Percentiles rank a stretch among this genome's conserved stretches.
These are phyloP conservation scores for Debaryomyces coudertii DNA, from an alignment of 1,139 yeast species.

Conservation along the genomic window DNA sequence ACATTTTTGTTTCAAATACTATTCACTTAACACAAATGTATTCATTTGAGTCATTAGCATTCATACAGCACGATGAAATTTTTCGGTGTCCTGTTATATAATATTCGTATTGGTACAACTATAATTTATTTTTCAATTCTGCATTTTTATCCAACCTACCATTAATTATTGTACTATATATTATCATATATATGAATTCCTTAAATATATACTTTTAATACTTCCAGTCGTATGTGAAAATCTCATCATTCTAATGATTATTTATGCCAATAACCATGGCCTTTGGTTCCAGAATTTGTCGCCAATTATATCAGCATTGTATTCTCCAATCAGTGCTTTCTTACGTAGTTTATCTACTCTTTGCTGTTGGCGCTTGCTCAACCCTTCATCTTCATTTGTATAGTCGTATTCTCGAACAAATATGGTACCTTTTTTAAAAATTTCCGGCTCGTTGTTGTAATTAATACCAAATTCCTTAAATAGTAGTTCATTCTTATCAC, in stretches of 20 bases:
- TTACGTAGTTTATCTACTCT: constrained; percentile 50
- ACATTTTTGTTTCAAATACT: not conserved
- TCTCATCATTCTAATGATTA: not conserved
- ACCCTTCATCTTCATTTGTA: constrained; percentile 16
- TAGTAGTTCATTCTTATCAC: constrained; percentile 86
- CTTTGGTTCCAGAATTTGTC: constrained; percentile 59
- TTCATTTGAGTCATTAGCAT: not conserved
- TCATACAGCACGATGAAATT: not conserved
- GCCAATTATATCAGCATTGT: constrained; percentile 62
- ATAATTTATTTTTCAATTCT: constrained; percentile 2
- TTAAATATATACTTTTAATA: constrained; percentile 6
- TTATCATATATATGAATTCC: not conserved
- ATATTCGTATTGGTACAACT: not conserved
- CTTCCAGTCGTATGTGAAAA: not conserved
- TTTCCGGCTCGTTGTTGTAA: constrained; percentile 87
- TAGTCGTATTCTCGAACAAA: constrained; percentile 55
- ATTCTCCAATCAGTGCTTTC: constrained; percentile 48
- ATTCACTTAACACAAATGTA: not conserved
- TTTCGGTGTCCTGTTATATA: not conserved
- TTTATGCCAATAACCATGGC: constrained; percentile 33
- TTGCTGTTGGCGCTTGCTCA: constrained; percentile 53
- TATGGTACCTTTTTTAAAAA: constrained; percentile 84
- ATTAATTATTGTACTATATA: constrained; percentile 7
- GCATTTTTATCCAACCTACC: not conserved
- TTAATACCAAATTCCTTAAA: constrained; percentile 79